These are phyloP conservation scores for Fusarium chlamydosporum DNA, from an alignment of 2,329 filamentous ascomycete species.

Conservation along the genomic window DNA sequence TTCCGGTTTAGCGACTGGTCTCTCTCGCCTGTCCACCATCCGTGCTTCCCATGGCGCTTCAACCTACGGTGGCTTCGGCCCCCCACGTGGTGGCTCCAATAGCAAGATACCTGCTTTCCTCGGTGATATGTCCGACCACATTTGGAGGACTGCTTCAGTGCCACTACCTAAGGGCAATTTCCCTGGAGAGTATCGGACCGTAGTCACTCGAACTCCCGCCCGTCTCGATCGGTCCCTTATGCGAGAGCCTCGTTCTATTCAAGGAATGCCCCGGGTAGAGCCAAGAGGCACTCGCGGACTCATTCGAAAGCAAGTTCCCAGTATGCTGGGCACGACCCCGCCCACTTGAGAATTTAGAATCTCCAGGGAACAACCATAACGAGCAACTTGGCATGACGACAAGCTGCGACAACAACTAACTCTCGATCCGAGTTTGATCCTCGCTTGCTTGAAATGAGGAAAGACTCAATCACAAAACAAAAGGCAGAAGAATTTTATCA, in stretches of 20 bases:
- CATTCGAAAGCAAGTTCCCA: conserved; percentile 69
- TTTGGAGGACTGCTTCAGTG: conserved; percentile 79
- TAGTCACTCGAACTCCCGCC: conserved; percentile 78
- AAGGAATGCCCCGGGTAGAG: conserved; percentile 81
- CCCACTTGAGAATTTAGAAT: conserved; percentile 52
- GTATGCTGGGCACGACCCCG: conserved; percentile 62
- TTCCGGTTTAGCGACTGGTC: conserved; percentile 74
- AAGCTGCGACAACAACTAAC: conserved; percentile 1
- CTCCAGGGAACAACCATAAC: conserved; percentile 8
- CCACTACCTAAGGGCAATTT: conserved; percentile 73
- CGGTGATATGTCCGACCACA: conserved; percentile 80
- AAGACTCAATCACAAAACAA: conserved; percentile 14
- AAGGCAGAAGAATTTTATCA: conserved; percentile 27
- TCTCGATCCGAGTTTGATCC: conserved; percentile 2
- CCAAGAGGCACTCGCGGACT: conserved; percentile 65
- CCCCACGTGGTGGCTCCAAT: conserved; percentile 52
- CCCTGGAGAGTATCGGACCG: conserved; percentile 71
- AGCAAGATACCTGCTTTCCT: conserved; percentile 72
- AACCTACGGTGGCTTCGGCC: conserved; percentile 56
- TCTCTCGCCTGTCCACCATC: conserved; percentile 73
- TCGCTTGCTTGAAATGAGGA: conserved; percentile 7
- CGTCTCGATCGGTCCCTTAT: conserved; percentile 89
- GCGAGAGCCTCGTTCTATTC: conserved; percentile 91
- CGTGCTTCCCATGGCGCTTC: conserved; percentile 68
- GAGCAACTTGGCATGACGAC: conserved; percentile 7